These are phyloP conservation scores for Phycomyces blakesleeanus DNA, from an alignment of 192 early-diverging fungal species.

Conservation along the genomic window DNA sequence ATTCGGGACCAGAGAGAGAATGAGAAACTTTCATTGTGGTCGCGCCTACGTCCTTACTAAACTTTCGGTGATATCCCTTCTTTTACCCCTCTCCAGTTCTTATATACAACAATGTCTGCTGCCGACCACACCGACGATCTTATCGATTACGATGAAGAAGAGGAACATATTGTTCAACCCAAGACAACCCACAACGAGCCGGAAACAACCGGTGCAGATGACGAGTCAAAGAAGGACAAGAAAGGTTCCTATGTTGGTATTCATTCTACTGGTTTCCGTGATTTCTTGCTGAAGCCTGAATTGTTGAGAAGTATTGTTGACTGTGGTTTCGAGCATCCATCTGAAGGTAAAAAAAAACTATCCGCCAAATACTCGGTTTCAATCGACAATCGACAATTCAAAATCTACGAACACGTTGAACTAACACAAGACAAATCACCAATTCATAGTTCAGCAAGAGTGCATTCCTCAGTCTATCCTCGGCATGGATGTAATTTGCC, in stretches of 20 bases:
- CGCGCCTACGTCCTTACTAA: neutral
- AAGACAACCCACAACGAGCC: constrained; percentile 42
- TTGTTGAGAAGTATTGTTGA: constrained; percentile 91
- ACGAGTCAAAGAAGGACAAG: constrained; percentile 78
- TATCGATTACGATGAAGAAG: constrained; percentile 97
- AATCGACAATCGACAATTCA: no score
- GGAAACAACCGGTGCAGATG: constrained; percentile 39
- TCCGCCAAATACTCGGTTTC: no score
- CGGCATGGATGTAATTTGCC: constrained; percentile 95
- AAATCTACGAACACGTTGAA: neutral
- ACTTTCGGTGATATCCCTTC: neutral
- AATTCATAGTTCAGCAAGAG: constrained; percentile 86
- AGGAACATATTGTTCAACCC: constrained; percentile 64
- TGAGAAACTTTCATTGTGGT: neutral
- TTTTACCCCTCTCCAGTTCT: constrained; percentile 2
- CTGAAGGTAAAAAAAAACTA: constrained; percentile 61
- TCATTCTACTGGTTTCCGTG: constrained; percentile 97
- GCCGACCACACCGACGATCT: constrained; percentile 84
- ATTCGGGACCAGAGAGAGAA: neutral
- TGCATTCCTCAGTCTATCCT: constrained; percentile 96
- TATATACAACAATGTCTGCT: constrained; percentile 36
- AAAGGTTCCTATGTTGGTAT: constrained; percentile 98
- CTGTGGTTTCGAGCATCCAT: constrained; percentile 99
- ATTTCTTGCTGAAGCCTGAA: constrained; percentile 97
- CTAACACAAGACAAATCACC: neutral